These are phyloP conservation scores for Annona squamosa DNA, from an alignment of 164 flowering plant species.

Conservation along the genomic window DNA sequence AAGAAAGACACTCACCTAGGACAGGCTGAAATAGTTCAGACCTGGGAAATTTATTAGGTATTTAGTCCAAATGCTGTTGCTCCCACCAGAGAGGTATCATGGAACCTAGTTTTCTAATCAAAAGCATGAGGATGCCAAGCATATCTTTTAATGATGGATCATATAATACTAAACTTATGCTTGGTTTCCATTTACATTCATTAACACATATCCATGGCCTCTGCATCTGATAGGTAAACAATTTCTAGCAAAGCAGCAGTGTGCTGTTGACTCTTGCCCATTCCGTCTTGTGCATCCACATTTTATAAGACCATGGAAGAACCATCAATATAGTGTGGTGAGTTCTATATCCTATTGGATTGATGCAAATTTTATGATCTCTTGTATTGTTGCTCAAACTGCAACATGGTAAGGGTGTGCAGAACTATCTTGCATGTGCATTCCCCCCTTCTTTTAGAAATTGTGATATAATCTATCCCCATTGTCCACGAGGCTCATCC, in stretches of 20 bases:
- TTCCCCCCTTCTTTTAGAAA: background rate
- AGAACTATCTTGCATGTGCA: background rate
- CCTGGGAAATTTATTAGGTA: background rate
- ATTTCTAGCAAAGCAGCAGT: background rate
- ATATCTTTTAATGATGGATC: background rate
- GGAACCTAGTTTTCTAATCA: background rate
- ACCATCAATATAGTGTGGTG: constrained; percentile 6
- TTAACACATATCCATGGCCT: background rate
- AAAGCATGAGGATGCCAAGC: background rate
- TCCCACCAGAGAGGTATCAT: background rate
- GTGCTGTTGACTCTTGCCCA: constrained; percentile 1
- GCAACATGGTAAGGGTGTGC: background rate
- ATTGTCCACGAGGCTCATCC: background rate
- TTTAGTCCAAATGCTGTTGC: background rate
- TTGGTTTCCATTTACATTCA: background rate
- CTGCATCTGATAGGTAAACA: background rate
- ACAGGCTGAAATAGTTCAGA: background rate
- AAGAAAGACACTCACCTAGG: background rate
- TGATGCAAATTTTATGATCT: too few relatives aligned
- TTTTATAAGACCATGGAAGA: background rate
- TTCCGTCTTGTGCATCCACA: constrained; percentile 1
- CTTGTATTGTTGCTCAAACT: background rate
- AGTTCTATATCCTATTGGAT: background rate
- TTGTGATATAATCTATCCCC: background rate
- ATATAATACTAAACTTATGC: background rate